phyloP scores from a whole-genome alignment of 768 basidiomycete species.

The Psilocybe sp. region DNA sequence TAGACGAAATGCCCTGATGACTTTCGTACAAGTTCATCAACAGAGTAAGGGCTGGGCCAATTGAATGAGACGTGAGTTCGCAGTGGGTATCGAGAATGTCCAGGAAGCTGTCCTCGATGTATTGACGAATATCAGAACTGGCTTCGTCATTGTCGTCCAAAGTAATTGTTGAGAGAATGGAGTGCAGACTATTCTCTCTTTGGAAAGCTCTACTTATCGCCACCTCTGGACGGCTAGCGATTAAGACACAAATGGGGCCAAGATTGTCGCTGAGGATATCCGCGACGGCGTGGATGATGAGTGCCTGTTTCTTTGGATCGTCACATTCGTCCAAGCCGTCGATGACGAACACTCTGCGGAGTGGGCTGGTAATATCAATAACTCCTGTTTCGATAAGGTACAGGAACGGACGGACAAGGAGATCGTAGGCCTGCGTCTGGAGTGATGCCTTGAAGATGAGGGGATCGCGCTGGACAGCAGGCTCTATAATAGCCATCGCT shows the following conservation, averaged over 20 bases:
- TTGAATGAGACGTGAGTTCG: background rate
- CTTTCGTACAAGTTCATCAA: background rate
- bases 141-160: background rate
- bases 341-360: constrained; percentile 4
- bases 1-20: constrained; percentile 1
- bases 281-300: background rate
- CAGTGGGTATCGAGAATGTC: constrained; percentile 1
- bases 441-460: too few relatives aligned
- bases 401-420: too few relatives aligned
- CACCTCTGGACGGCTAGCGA: too few relatives aligned
- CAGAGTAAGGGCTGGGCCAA: background rate
- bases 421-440: too few relatives aligned
- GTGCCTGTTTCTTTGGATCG: background rate
- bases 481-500: constrained; percentile 1
- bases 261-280: background rate
- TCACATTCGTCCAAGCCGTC: constrained; percentile 22
- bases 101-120: background rate
- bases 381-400: too few relatives aligned
- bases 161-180: too few relatives aligned
- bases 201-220: background rate
- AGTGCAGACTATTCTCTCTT: background rate
- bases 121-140: background rate
- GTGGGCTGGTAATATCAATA: too few relatives aligned
- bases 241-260: background rate
- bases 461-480: constrained; percentile 1